Evolutionary conservation across 345 rosid species (phyloP).

Genomic region (Iberis pinnata): DNA sequence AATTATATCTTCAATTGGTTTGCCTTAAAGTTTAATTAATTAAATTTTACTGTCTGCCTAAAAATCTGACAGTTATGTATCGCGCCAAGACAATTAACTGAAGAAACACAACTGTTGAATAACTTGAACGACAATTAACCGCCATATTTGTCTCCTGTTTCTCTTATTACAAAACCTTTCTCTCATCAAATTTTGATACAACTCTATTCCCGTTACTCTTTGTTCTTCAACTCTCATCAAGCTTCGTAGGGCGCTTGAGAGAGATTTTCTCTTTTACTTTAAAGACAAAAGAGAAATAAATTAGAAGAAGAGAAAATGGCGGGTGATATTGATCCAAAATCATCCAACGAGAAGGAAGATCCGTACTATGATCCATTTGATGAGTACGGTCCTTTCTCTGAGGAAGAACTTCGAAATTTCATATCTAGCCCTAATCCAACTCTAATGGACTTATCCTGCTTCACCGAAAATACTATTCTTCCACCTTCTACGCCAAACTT

Average conservation of each 20-base stretch:
- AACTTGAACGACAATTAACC: slow-evolving; percentile 24
- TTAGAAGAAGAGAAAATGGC: slow-evolving; percentile 20
- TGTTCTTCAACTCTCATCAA: slow-evolving; percentile 19
- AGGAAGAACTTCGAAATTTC: neutral
- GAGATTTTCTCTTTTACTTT: no score
- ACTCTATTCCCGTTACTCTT: neutral
- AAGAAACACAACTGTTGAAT: slow-evolving; percentile 25
- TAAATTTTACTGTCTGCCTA: no score
- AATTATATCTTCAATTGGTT: no score
- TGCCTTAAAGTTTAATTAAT: no score
- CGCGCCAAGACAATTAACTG: slow-evolving; percentile 20
- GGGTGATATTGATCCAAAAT: neutral
- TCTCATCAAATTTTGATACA: neutral
- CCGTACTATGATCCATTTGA: neutral
- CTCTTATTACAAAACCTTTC: slow-evolving; percentile 7
- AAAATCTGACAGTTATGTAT: slow-evolving; percentile 9
- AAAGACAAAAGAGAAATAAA: no score
- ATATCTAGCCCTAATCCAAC: neutral
- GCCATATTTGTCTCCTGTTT: slow-evolving; percentile 4
- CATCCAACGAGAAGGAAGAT: neutral
- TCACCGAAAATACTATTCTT: neutral
- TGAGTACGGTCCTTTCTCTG: neutral
- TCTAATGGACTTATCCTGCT: neutral
- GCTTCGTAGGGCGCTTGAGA: slow-evolving; percentile 23
- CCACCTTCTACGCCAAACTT: neutral